Evolutionary conservation across 768 basidiomycete species (phyloP).

Genomic region (Boletellus ananas): DNA sequence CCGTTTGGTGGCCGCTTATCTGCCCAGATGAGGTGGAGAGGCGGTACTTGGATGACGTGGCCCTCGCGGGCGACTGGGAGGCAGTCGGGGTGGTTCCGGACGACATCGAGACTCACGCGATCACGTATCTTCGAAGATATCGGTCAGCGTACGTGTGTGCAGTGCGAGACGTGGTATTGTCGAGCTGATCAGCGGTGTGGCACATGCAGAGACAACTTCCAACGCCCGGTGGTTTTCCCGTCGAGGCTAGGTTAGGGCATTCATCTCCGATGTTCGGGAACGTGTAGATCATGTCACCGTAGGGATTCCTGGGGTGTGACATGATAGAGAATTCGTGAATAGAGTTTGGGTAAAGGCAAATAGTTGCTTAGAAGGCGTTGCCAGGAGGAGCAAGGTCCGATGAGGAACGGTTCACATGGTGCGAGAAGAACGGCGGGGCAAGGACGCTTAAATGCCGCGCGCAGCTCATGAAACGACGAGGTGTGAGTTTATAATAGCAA

Average conservation of each 20-base stretch:
- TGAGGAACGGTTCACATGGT: constrained; percentile 18
- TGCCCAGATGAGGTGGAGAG: constrained; percentile 89
- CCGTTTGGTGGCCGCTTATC: constrained; percentile 87
- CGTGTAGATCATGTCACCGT: constrained; percentile 23
- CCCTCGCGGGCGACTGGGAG: constrained; percentile 77
- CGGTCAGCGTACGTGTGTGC: constrained; percentile 71
- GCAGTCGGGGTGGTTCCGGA: constrained; percentile 77
- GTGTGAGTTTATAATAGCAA: constrained; percentile 27
- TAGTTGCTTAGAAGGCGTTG: constrained; percentile 28
- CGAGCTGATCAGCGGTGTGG: constrained; percentile 8
- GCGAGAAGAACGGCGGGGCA: constrained; percentile 8
- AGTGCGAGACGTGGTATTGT: constrained; percentile 1
- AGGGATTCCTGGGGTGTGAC: constrained; percentile 12
- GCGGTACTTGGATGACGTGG: constrained; percentile 79
- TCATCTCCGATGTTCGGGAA: constrained; percentile 30
- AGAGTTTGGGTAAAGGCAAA: constrained; percentile 19
- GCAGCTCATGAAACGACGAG: constrained; percentile 17
- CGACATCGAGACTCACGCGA: constrained; percentile 83
- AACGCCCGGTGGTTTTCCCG: constrained; percentile 65
- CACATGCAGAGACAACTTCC: constrained; percentile 56
- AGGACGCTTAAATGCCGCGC: constrained; percentile 28
- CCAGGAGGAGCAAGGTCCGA: constrained; percentile 23
- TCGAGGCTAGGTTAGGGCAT: constrained; percentile 37
- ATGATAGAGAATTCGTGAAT: constrained; percentile 18
- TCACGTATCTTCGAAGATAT: constrained; percentile 86